Base-by-base conservation (phyloP, 768 basidiomycete genomes). In the Kwoniella sp. region DNA sequence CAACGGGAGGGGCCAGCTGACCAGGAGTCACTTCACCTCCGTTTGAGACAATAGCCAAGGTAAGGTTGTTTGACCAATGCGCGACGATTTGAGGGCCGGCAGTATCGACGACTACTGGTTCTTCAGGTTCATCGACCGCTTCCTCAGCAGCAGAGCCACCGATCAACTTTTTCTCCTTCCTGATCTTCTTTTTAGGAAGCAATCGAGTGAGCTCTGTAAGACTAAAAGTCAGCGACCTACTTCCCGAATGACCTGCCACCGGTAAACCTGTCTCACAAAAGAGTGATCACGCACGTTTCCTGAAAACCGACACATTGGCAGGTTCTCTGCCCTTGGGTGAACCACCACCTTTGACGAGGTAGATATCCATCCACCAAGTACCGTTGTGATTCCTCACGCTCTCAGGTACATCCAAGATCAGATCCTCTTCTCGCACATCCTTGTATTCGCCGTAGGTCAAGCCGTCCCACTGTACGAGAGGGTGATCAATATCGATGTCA, bases 41-140 rank as follows among this genome's bases (percentile, higher is more conserved):
- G 67, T 93, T 89, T 21, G 90, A 90, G 44, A 98, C 82, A 46
- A 99, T 82, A 6, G 89, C 89, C 36, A 99, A 79, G 0, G 93
- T 96, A 21, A 99, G 75, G 79, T 98, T 97, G 87, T 92, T 78
- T 2, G 65, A 66, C 90, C 93, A 99, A 80, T 93, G 90, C 7
- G 91, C 88, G 37, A 87, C 84, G 63, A 92, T 87, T 55, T 76
- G 67, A 64, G 66, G 46, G 19, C 64, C 50, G 1, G 51, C 47
- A 26, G 55, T 26, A 22, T 47, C 55, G n/a, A 69, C 52, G 68
- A 56, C 22, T 53, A 56, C 22, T 53, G 56, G 84, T 83, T 27
- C 40, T 21, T 71, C 73, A 3, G 67, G 67, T 19, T 71, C 67
- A 25, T 67, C 50, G 26, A 69, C 73, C 15, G 48, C 67, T 19